Conservation (phyloP, 2,329 filamentous ascomycete genomes). For the Pseudogymnoascus sp. region DNA sequence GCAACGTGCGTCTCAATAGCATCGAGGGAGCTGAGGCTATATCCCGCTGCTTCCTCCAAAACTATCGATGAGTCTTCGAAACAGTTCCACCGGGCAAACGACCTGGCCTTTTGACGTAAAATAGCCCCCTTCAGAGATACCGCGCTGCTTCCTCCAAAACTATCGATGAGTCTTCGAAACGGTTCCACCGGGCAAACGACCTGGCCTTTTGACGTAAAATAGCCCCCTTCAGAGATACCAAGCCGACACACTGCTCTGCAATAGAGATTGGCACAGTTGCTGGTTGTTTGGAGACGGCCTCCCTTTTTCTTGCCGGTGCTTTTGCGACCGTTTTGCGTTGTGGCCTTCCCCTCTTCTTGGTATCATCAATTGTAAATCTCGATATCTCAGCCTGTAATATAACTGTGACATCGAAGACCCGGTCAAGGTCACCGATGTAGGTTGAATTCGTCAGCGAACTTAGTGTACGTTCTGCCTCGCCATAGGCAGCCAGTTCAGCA, state of each 20-base stretch:
- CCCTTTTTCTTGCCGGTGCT: constrained; percentile 16
- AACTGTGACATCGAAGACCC: constrained; percentile 15
- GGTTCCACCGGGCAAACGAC: constrained; percentile 31
- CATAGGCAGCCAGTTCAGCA: constrained; percentile 40
- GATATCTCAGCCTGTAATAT: constrained; percentile 20
- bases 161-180: constrained; percentile 48
- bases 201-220: constrained; percentile 43
- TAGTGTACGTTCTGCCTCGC: constrained; percentile 39
- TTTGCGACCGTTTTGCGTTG: constrained; percentile 25
- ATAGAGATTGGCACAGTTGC: constrained; percentile 16
- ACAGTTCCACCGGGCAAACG: constrained; percentile 30
- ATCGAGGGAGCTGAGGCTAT: constrained; percentile 35
- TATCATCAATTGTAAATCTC: constrained; percentile 24
- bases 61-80: constrained; percentile 50
- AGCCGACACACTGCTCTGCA: constrained; percentile 26
- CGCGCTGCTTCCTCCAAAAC: too few species aligned
- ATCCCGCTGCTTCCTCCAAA: constrained; percentile 42
- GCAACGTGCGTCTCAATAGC: constrained; percentile 46
- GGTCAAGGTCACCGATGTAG: constrained; percentile 19
- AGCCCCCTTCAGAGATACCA: constrained; percentile 37
- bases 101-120: constrained; percentile 41
- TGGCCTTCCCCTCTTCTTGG: constrained; percentile 23
- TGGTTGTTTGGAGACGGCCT: constrained; percentile 17
- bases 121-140: constrained; percentile 39
- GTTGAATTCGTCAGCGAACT: constrained; percentile 34